Evolutionary conservation across 352 stramenopile genomes (phyloP), one percentile per base, ranked within the genome.

Genomic region (Phytopythium mirpurense): DNA sequence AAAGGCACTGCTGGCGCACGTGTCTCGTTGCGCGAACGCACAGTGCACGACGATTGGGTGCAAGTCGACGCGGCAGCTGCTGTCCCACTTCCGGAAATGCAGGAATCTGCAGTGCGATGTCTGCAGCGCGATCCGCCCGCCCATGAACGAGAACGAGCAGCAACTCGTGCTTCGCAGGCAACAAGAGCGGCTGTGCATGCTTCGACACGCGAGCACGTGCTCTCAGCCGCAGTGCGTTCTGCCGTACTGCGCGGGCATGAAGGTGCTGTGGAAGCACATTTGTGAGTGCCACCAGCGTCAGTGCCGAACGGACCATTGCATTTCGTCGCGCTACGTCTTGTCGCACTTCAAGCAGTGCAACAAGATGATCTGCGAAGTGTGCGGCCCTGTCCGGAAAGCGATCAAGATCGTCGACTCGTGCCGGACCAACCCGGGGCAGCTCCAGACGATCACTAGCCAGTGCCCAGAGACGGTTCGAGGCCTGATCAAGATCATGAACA

Each of bases 281-380:
- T 93, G 83, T 53, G 80, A 94, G 51, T 96, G 87, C 42, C 85
- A 95, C 50, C 83, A 96, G 50, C 78, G 79, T 16, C 85, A 94
- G 45, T 95, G 87, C 45, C 75, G 81, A 32, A 93, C 83, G 8
- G 83, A 93, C 40, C 85, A 95, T 62, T 95, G 85, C 34, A 93
- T 95, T 47, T 93, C 82, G 26, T 93, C 83, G 29, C 71, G 85
- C 9, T 95, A 95, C 51, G 85, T 95, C 55, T 62, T 95, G 46
- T 93, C 83, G 18, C 85, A 95, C 59, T 95, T 93, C 67, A 93
- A 95, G 67, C 85, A 93, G 51, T 95, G 85, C 75, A 91, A 90
- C 64, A 94, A 95, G 55, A 88, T 92, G 74, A 92, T 95, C 34
- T 96, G 87, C 62, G 85, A 93, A 54, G 87, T 96, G 0, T 95